These are phyloP conservation scores for Podaxis sp. DNA, from an alignment of 768 basidiomycete genomes.

Conservation along the genomic window DNA sequence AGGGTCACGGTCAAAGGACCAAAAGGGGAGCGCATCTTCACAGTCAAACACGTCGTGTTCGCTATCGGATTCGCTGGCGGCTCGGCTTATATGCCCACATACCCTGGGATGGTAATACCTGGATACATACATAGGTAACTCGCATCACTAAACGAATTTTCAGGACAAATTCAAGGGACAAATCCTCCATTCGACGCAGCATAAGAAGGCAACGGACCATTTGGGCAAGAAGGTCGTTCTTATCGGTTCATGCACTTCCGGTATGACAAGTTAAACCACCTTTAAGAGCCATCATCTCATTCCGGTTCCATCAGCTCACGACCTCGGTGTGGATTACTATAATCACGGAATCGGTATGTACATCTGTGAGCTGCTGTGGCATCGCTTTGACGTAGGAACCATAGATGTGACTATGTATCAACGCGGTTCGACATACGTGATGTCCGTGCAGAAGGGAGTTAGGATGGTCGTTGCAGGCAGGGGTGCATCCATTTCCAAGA, in stretches of 20 bases:
- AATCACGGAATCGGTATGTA: constrained; percentile 30
- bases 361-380: not conserved
- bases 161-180: constrained; percentile 47
- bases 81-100: constrained; percentile 37
- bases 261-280: constrained; percentile 13
- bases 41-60: constrained; percentile 47
- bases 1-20: constrained; percentile 11
- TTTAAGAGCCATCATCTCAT: not conserved
- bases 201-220: constrained; percentile 41
- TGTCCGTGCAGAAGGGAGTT: constrained; percentile 34
- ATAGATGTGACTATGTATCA: constrained; percentile 47
- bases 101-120: constrained; percentile 35
- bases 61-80: constrained; percentile 50
- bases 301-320: constrained; percentile 24
- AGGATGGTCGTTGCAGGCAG: constrained; percentile 14
- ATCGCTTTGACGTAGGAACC: constrained; percentile 26
- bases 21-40: constrained; percentile 38
- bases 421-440: constrained; percentile 45
- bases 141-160: not conserved
- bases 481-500: not conserved
- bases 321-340: constrained; percentile 31
- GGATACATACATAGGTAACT: not conserved
- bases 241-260: constrained; percentile 56
- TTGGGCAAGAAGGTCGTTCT: constrained; percentile 51
- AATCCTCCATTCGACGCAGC: constrained; percentile 46